phyloP scores from a whole-genome alignment of 306 rosid species.

The Datisca glomerata region DNA sequence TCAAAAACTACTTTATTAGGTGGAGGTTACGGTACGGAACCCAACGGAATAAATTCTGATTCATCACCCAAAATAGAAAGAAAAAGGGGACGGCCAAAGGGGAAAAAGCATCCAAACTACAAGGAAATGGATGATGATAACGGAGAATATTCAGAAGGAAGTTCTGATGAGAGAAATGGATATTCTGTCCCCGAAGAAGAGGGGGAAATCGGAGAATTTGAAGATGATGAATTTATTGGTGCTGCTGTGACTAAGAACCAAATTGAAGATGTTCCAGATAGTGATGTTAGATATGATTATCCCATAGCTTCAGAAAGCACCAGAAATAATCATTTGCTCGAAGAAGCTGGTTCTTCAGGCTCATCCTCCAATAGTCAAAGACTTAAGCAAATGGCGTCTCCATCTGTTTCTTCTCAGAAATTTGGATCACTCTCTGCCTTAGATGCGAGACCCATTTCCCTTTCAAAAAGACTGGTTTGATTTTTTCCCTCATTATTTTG shows the following conservation, averaged over 20 bases:
- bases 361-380: constrained; percentile 66
- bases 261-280: constrained; percentile 43
- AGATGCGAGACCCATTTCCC: constrained; percentile 71
- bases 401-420: constrained; percentile 73
- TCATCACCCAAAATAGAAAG: constrained; percentile 52
- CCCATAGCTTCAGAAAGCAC: constrained; percentile 40
- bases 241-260: constrained; percentile 55
- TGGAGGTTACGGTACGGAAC: constrained; percentile 40
- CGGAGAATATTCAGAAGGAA: constrained; percentile 77
- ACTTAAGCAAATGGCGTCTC: constrained; percentile 42
- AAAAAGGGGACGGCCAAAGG: constrained; percentile 79
- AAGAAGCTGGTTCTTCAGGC: constrained; percentile 68
- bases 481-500: constrained; percentile 19
- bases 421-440: constrained; percentile 87
- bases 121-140: constrained; percentile 82
- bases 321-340: constrained; percentile 38
- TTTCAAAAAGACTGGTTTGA: constrained; percentile 59
- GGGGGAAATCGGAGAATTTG: constrained; percentile 75
- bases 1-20: constrained; percentile 46
- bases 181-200: constrained; percentile 79
- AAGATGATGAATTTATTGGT: constrained; percentile 71
- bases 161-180: constrained; percentile 76
- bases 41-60: constrained; percentile 66
- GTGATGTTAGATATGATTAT: constrained; percentile 47
- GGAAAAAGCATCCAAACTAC: constrained; percentile 56